Evolutionary conservation across 2,329 filamentous ascomycete genomes (phyloP).

Genomic region (Epicoccum nigrum): DNA sequence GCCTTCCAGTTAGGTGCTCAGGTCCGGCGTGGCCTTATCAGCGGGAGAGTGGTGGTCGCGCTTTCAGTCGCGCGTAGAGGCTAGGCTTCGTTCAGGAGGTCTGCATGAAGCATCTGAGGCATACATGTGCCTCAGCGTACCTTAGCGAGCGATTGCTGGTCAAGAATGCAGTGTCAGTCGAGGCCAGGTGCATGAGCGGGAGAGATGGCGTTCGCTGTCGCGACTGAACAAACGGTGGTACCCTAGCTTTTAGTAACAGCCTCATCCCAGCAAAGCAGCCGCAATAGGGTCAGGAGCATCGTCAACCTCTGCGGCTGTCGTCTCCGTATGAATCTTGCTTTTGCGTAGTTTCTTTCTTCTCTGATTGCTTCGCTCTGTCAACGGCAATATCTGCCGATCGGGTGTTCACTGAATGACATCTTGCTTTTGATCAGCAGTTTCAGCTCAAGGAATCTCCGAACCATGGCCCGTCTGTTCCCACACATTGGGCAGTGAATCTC

Average conservation of each 20-base stretch:
- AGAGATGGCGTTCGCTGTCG: conserved; percentile 9
- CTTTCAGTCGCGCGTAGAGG: no score
- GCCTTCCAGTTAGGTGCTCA: no score
- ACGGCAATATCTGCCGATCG: not conserved
- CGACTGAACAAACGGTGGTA: conserved; percentile 24
- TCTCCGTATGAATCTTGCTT: not conserved
- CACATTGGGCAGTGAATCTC: no score
- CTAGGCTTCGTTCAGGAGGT: no score
- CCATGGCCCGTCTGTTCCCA: no score
- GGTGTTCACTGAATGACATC: not conserved
- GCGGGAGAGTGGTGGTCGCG: no score
- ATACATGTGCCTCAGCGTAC: not conserved
- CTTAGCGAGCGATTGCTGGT: not conserved
- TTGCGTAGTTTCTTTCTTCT: not conserved
- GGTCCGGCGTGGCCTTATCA: no score
- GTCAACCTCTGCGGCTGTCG: not conserved
- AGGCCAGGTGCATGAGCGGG: conserved; percentile 5
- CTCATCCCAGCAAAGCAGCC: conserved; percentile 25
- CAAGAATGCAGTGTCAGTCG: not conserved
- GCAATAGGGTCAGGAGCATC: conserved; percentile 13
- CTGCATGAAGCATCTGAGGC: not conserved
- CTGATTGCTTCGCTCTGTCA: not conserved
- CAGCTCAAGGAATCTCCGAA: not conserved
- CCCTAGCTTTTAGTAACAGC: conserved; percentile 30
- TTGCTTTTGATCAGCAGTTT: not conserved